Conservation (phyloP, 2,329 filamentous ascomycete species). For the Huntiella moniliformis region DNA sequence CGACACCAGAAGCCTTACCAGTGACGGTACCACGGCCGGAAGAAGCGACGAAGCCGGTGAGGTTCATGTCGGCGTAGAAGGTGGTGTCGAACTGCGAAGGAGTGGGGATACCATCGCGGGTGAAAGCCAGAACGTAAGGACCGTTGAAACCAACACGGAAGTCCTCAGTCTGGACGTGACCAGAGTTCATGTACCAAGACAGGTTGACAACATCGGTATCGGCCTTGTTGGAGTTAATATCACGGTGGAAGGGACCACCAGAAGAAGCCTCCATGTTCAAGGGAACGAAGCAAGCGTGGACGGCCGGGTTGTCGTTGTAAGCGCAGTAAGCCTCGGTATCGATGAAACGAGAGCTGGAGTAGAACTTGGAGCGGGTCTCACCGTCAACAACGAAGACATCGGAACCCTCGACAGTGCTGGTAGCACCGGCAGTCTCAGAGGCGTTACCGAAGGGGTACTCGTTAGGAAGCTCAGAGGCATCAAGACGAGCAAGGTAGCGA, state of each 20-base stretch:
- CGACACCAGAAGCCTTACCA: conserved; percentile 40
- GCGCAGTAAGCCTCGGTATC: conserved; percentile 48
- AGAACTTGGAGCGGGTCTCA: conserved; percentile 51
- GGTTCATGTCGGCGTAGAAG: conserved; percentile 39
- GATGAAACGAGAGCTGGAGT: conserved; percentile 50
- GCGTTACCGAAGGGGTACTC: conserved; percentile 35
- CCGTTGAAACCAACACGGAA: conserved; percentile 46
- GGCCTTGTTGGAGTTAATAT: conserved; percentile 47
- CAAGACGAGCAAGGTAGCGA: conserved; percentile 44
- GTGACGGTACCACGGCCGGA: conserved; percentile 38
- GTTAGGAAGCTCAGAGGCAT: conserved; percentile 28
- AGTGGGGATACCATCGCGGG: conserved; percentile 34
- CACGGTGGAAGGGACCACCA: conserved; percentile 47
- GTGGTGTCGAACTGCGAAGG: conserved; percentile 30
- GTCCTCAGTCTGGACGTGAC: conserved; percentile 41
- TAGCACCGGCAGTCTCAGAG: conserved; percentile 34
- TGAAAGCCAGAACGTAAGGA: conserved; percentile 44
- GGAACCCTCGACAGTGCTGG: conserved; percentile 35
- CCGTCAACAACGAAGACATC: conserved; percentile 41
- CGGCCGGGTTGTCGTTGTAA: conserved; percentile 23
- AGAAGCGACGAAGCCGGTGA: conserved; percentile 38
- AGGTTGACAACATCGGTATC: conserved; percentile 33
- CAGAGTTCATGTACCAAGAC: conserved; percentile 52
- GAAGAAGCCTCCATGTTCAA: conserved; percentile 40
- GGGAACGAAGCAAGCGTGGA: conserved; percentile 43